phyloP scores from a whole-genome alignment of 148 eudicot genomes.

The Chenopodium formosanum region DNA sequence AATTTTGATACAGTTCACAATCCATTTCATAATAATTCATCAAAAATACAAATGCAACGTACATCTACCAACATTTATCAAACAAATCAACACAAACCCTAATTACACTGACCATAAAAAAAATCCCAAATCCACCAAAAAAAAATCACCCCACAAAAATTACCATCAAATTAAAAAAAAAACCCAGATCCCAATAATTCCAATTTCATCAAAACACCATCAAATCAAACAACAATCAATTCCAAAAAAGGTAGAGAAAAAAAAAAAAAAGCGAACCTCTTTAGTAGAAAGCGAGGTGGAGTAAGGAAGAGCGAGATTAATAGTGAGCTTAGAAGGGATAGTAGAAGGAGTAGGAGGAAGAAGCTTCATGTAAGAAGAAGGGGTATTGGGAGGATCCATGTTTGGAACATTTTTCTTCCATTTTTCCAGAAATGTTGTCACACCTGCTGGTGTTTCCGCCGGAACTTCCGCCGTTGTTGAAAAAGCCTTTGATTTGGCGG shows the following conservation, averaged over 20 bases:
- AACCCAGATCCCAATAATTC: constrained; percentile 19
- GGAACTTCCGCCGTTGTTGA: constrained; percentile 22
- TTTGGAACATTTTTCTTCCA: constrained; percentile 40
- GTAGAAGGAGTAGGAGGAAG: constrained; percentile 39
- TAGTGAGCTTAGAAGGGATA: constrained; percentile 40
- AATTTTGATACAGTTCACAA: not conserved
- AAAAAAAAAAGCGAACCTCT: constrained; percentile 24
- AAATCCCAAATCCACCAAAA: not conserved
- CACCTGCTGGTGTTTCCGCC: constrained; percentile 10
- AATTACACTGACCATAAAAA: not conserved
- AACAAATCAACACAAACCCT: not conserved
- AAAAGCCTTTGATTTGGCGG: constrained; percentile 13
- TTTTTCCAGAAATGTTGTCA: constrained; percentile 23
- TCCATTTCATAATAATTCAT: not conserved
- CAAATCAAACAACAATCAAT: not conserved
- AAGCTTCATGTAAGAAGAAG: constrained; percentile 40
- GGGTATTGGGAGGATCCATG: constrained; percentile 37
- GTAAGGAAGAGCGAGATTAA: constrained; percentile 39
- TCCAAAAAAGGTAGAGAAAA: not conserved
- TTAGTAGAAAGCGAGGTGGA: constrained; percentile 26
- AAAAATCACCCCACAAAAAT: constrained; percentile 2
- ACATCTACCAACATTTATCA: not conserved
- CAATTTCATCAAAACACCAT: not conserved
- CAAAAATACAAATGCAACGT: not conserved
- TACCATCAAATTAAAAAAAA: constrained; percentile 6